These are phyloP conservation scores for Cercospora sp. DNA, from an alignment of 2,329 filamentous ascomycete genomes.

Conservation along the genomic window DNA sequence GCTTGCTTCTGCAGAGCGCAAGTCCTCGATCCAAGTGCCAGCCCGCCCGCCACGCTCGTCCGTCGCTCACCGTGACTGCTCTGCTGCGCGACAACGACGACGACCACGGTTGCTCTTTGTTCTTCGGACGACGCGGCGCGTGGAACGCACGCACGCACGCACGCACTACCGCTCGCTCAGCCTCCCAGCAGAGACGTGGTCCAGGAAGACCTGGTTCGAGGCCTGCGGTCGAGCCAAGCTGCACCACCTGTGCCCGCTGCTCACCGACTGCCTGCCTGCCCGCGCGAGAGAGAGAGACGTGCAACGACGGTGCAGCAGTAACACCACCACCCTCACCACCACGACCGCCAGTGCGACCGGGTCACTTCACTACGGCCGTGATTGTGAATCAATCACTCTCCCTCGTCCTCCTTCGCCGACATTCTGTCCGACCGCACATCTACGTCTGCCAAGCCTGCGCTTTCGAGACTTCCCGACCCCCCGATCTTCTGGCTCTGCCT, in stretches of 20 bases:
- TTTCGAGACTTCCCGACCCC: neutral
- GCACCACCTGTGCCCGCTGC: neutral
- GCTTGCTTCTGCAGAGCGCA: neutral
- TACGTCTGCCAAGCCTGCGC: neutral
- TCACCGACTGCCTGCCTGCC: too few relatives aligned
- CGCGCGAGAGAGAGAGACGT: neutral
- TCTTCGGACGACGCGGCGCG: neutral
- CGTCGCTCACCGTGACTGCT: neutral
- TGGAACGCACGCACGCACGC: neutral
- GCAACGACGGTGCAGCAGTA: neutral
- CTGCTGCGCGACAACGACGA: neutral
- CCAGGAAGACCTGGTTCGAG: neutral
- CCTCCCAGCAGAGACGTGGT: neutral
- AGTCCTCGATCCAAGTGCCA: neutral
- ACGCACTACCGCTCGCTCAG: neutral
- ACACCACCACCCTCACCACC: neutral
- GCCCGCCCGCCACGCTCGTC: neutral
- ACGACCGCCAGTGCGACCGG: neutral
- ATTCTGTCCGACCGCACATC: neutral
- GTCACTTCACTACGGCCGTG: neutral
- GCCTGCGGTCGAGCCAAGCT: neutral
- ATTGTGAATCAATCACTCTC: neutral
- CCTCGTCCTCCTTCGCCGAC: neutral
- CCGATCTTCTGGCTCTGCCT: conserved; percentile 1
- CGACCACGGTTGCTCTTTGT: neutral